Conservation (phyloP, 1,284 basidiomycete species). For the Pseudomicrostroma phylloplanum region DNA sequence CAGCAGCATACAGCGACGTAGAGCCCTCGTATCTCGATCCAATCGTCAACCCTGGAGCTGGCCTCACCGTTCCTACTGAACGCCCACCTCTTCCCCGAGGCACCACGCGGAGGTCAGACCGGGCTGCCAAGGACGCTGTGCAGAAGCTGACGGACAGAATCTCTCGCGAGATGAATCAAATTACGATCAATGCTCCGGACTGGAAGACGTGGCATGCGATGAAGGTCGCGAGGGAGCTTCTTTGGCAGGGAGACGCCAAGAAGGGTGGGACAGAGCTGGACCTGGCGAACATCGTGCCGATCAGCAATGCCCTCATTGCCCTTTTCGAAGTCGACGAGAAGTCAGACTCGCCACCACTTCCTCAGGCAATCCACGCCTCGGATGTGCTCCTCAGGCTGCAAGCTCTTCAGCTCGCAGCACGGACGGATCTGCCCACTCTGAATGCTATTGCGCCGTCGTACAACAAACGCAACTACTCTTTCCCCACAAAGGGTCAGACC, state of each 20-base stretch:
- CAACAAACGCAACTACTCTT: not conserved
- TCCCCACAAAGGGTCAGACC: not conserved
- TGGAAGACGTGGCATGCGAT: conserved; percentile 84
- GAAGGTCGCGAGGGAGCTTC: conserved; percentile 77
- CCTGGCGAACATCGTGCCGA: not conserved
- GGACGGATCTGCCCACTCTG: conserved; percentile 11
- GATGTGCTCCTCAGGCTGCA: conserved; percentile 9
- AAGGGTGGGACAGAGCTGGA: not conserved
- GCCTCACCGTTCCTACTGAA: not conserved
- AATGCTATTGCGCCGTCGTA: conserved; percentile 10
- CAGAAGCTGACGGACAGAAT: conserved; percentile 74
- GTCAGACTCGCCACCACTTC: not conserved
- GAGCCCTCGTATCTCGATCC: not conserved
- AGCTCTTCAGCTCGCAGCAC: conserved; percentile 8
- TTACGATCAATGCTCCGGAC: conserved; percentile 84
- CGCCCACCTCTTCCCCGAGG: not conserved
- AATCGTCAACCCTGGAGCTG: not conserved
- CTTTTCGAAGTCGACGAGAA: conserved; percentile 1
- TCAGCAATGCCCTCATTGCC: conserved; percentile 8
- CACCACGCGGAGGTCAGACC: not conserved
- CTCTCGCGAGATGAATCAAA: conserved; percentile 64
- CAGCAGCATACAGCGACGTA: not conserved
- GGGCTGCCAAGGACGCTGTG: conserved; percentile 65
- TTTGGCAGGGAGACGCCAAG: conserved; percentile 72
- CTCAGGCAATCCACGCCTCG: not conserved